Evolutionary conservation across 805 yeast genomes (phyloP).

Genomic region (Candida nonsorbophila): DNA sequence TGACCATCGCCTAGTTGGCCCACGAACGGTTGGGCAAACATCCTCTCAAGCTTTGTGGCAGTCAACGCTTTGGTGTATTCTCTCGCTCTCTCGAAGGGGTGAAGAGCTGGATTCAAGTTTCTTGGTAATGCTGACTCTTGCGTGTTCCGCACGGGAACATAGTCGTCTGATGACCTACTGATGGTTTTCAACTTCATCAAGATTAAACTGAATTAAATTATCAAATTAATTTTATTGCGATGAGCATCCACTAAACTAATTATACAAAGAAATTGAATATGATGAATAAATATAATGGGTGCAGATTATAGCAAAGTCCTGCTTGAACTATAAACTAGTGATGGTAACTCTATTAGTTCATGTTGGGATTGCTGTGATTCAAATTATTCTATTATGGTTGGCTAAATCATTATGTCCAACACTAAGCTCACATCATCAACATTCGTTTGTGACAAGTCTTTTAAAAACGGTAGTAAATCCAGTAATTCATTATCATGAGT

Average conservation of each 20-base stretch:
- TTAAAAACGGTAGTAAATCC: conserved; percentile 85
- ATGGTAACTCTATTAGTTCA: no score
- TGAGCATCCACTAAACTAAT: conserved; percentile 2
- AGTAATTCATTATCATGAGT: conserved; percentile 92
- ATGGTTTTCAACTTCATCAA: conserved; percentile 81
- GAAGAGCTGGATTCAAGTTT: conserved; percentile 88
- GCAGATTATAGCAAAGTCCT: no score
- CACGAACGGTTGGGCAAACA: conserved; percentile 96
- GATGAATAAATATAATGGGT: no score
- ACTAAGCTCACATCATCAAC: conserved; percentile 86
- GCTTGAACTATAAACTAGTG: no score
- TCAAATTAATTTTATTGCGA: conserved; percentile 2
- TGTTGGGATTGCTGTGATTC: no score
- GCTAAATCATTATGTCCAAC: conserved; percentile 59
- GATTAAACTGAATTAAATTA: neutral
- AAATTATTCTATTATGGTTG: no score
- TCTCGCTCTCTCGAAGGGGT: conserved; percentile 95
- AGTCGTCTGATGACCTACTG: conserved; percentile 83
- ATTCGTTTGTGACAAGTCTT: conserved; percentile 65
- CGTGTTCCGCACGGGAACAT: conserved; percentile 86
- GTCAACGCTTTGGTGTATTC: conserved; percentile 92
- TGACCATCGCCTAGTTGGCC: conserved; percentile 96
- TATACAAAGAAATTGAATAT: neutral
- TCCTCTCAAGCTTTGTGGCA: conserved; percentile 91
- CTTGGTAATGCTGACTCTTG: conserved; percentile 86